Conservation (phyloP, 208 protist species). For the Wallacemonas sp. region DNA sequence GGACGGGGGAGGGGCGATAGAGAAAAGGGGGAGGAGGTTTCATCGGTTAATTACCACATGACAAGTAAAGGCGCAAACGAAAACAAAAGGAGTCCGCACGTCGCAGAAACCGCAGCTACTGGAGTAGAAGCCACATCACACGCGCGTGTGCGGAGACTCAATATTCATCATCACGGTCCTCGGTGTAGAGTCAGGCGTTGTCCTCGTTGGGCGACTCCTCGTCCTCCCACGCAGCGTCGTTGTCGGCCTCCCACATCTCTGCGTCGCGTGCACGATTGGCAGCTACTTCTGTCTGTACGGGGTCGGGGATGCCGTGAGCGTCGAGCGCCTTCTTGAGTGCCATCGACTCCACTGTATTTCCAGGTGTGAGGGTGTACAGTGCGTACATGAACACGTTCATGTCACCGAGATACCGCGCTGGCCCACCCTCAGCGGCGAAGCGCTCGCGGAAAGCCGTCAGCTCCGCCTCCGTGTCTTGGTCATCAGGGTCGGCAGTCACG, state of each 20-base stretch:
- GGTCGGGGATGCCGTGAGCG: conserved; percentile 23
- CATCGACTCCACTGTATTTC: conserved; percentile 24
- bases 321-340: conserved; percentile 20
- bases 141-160: too few relatives aligned
- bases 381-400: conserved; percentile 19
- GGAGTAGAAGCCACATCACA: too few relatives aligned
- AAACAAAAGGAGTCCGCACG: too few relatives aligned
- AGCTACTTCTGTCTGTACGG: conserved; percentile 11
- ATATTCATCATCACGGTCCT: too few relatives aligned
- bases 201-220: neutral
- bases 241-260: conserved; percentile 4
- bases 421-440: conserved; percentile 20
- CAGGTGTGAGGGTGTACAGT: conserved; percentile 22
- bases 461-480: conserved; percentile 6
- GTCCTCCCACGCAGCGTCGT: conserved; percentile 9
- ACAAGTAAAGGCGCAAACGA: too few relatives aligned
- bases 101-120: too few relatives aligned
- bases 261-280: conserved; percentile 11
- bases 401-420: neutral
- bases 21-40: too few relatives aligned
- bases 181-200: too few relatives aligned
- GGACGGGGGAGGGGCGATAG: too few relatives aligned
- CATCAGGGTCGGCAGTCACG: conserved; percentile 1
- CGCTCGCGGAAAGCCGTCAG: conserved; percentile 13
- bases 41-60: too few relatives aligned